Conservation (phyloP, 371 early-diverging fungal genomes). For the Mortierella sp. region DNA sequence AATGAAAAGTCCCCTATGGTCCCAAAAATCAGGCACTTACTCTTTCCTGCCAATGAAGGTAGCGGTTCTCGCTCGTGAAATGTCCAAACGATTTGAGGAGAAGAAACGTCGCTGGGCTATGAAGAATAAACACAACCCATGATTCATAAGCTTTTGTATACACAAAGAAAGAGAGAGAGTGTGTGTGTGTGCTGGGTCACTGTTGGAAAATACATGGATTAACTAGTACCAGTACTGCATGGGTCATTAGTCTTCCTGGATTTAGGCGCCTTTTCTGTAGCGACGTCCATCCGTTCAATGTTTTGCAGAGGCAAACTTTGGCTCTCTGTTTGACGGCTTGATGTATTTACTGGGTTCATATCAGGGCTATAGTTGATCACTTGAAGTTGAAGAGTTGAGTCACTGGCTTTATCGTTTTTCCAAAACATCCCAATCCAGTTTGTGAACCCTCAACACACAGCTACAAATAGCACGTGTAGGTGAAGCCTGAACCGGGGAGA, state of each 20-base stretch:
- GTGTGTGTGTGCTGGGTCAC: no score
- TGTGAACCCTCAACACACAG: background rate
- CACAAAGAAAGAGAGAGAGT: background rate
- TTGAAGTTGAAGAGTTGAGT: constrained; percentile 20
- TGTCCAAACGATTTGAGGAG: background rate
- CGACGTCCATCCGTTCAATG: background rate
- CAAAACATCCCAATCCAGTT: constrained; percentile 23
- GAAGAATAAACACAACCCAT: background rate
- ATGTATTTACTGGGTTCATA: background rate
- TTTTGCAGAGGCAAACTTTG: background rate
- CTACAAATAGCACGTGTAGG: no score
- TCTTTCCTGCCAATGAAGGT: constrained; percentile 17
- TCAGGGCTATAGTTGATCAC: constrained; percentile 10
- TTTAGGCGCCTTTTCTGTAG: background rate
- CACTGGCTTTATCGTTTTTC: constrained; percentile 20
- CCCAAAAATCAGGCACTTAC: constrained; percentile 18
- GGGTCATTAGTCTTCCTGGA: constrained; percentile 1
- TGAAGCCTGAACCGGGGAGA: no score
- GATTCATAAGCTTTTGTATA: background rate
- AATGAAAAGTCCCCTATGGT: background rate
- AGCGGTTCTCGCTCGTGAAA: constrained; percentile 31
- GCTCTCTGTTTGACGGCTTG: background rate
- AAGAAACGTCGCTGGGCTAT: constrained; percentile 38
- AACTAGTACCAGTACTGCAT: constrained; percentile 13
- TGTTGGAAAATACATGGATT: no score